phyloP scores from a whole-genome alignment of 768 basidiomycete genomes.

The Agaricus subrufescens region DNA sequence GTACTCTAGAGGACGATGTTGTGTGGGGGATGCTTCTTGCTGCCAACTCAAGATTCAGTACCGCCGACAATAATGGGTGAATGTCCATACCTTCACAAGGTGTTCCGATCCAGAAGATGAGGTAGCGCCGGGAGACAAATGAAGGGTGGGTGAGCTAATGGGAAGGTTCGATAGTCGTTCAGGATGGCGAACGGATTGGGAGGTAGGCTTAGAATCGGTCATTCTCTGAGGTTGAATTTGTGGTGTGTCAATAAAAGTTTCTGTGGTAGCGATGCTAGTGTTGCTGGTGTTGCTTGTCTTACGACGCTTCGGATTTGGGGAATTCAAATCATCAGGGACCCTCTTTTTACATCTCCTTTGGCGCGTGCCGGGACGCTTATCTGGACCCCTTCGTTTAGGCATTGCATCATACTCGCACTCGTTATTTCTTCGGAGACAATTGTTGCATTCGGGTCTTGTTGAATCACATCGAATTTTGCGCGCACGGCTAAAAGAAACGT shows the following conservation, averaged over 20 bases:
- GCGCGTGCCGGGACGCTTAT: conserved; percentile 81
- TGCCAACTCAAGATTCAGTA: conserved; percentile 6
- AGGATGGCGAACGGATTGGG: conserved; percentile 18
- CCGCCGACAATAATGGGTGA: not conserved
- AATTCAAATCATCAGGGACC: conserved; percentile 46
- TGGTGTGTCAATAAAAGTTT: conserved; percentile 27
- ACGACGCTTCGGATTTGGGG: conserved; percentile 52
- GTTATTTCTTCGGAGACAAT: conserved; percentile 75
- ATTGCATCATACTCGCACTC: conserved; percentile 75
- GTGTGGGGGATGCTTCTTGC: conserved; percentile 9
- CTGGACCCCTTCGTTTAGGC: conserved; percentile 80
- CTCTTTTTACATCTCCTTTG: conserved; percentile 85
- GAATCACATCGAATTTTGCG: conserved; percentile 88
- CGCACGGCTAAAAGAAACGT: conserved; percentile 52
- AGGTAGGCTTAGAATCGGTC: conserved; percentile 19
- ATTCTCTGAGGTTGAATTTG: conserved; percentile 31
- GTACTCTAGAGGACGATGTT: conserved; percentile 4
- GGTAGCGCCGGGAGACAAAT: conserved; percentile 2
- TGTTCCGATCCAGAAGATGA: conserved; percentile 2
- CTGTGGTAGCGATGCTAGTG: not conserved
- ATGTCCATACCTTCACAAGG: conserved; percentile 8
- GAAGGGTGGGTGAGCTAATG: conserved; percentile 13
- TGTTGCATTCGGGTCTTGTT: conserved; percentile 74
- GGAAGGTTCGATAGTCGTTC: conserved; percentile 18
- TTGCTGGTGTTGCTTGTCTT: conserved; percentile 18